Percentiles rank a stretch among this genome's conserved stretches.
Evolutionary conservation across 495 filamentous ascomycete genomes (phyloP).

Genomic region (Trichoderma orchidacearum): DNA sequence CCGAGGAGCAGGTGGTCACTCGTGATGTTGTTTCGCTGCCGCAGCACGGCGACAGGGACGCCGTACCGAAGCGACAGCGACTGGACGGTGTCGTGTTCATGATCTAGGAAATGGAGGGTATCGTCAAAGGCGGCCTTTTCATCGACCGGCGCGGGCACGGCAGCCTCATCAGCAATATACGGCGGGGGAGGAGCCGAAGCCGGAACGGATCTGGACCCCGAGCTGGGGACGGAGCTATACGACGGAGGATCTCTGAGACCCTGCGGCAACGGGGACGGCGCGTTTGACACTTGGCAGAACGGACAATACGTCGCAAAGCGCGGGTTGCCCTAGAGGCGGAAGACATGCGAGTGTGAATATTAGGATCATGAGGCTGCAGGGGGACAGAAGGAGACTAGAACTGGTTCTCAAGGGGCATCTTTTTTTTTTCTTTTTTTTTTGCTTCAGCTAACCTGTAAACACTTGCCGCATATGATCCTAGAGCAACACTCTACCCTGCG

Average conservation of each 20-base stretch:
- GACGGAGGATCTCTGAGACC: conserved; percentile 43
- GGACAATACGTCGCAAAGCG: conserved; percentile 59
- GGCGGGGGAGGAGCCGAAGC: conserved; percentile 22
- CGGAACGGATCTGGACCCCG: conserved; percentile 10
- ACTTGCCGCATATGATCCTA: conserved; percentile 52
- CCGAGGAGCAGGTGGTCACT: conserved; percentile 52
- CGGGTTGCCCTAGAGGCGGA: conserved; percentile 38
- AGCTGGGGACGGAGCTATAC: conserved; percentile 30
- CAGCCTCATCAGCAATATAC: conserved; percentile 13
- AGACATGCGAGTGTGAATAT: too few relatives aligned
- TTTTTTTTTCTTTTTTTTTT: neutral
- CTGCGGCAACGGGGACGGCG: conserved; percentile 35
- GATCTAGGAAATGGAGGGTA: conserved; percentile 54
- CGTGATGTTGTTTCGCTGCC: conserved; percentile 47
- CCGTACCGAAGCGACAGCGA: conserved; percentile 55
- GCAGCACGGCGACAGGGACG: conserved; percentile 41
- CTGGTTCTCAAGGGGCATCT: too few relatives aligned
- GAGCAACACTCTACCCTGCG: conserved; percentile 48
- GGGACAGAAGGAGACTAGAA: too few relatives aligned
- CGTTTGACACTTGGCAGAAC: conserved; percentile 33
- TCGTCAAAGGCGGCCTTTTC: conserved; percentile 21
- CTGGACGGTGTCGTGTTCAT: conserved; percentile 43
- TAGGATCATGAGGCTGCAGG: too few relatives aligned
- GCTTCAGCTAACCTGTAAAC: conserved; percentile 37
- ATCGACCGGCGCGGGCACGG: neutral